These are phyloP conservation scores for Sporothrix mexicana DNA, from an alignment of 2,329 filamentous ascomycete genomes.

Conservation along the genomic window DNA sequence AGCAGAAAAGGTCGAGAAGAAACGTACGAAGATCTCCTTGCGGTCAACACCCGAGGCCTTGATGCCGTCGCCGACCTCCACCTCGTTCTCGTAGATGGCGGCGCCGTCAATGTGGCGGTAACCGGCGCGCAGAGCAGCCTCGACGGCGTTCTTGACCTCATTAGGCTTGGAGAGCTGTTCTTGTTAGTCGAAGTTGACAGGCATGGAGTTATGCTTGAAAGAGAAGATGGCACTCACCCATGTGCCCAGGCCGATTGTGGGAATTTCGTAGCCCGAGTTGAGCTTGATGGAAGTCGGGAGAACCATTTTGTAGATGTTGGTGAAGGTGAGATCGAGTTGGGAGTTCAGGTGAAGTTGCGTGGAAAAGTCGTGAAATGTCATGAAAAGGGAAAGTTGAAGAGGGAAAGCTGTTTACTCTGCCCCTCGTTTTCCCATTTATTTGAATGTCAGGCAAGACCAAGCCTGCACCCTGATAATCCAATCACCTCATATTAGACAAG, in stretches of 20 bases:
- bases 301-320: slow-evolving; percentile 35
- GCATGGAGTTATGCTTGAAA: too few species aligned
- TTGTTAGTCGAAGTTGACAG: background rate
- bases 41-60: slow-evolving; percentile 33
- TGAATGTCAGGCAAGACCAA: background rate
- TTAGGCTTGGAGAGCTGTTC: slow-evolving; percentile 42
- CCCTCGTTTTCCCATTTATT: background rate
- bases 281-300: slow-evolving; percentile 35
- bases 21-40: slow-evolving; percentile 42
- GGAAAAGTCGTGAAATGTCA: background rate
- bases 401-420: background rate
- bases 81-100: slow-evolving; percentile 51
- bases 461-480: background rate
- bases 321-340: background rate
- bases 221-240: slow-evolving; percentile 44
- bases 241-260: slow-evolving; percentile 50
- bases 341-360: background rate
- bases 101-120: slow-evolving; percentile 57
- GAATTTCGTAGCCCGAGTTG: slow-evolving; percentile 43
- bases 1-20: too few species aligned
- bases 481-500: slow-evolving; percentile 10
- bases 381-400: background rate
- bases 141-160: slow-evolving; percentile 54
- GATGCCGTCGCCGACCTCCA: slow-evolving; percentile 37
- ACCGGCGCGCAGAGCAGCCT: slow-evolving; percentile 52